phyloP scores from a whole-genome alignment of 768 basidiomycete species.

The Infundibulicybe gibba region DNA sequence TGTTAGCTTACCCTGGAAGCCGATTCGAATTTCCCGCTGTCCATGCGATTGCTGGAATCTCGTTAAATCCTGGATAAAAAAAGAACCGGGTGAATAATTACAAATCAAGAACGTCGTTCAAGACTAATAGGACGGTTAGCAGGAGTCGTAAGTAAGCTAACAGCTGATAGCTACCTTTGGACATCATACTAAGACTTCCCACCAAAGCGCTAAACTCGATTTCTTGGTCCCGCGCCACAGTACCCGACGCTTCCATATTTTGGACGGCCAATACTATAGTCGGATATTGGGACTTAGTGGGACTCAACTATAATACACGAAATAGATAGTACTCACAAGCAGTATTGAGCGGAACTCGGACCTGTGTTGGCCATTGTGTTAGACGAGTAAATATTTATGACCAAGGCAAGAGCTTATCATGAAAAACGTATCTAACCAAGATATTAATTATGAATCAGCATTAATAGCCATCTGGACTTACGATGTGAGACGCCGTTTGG shows the following conservation, averaged over 20 bases:
- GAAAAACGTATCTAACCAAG: conserved; percentile 61
- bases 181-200: conserved; percentile 85
- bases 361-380: conserved; percentile 40
- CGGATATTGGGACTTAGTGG: neutral
- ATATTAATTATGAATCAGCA: neutral
- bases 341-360: conserved; percentile 79
- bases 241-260: conserved; percentile 82
- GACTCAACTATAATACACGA: neutral
- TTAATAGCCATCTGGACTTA: conserved; percentile 28
- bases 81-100: conserved; percentile 26
- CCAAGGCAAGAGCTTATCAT: conserved; percentile 52
- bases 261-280: conserved; percentile 74
- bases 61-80: conserved; percentile 1
- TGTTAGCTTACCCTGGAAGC: conserved; percentile 40
- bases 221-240: conserved; percentile 70
- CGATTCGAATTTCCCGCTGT: conserved; percentile 80
- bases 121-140: conserved; percentile 33
- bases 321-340: conserved; percentile 41
- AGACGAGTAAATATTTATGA: neutral
- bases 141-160: neutral
- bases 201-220: conserved; percentile 87
- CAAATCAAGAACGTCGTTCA: conserved; percentile 83
- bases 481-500: conserved; percentile 79
- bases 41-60: conserved; percentile 69
- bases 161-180: conserved; percentile 51